Evolutionary conservation across 495 filamentous ascomycete species (phyloP), one percentile per base, ranked within the genome.

Genomic region (Thermochaetoides thermophila): DNA sequence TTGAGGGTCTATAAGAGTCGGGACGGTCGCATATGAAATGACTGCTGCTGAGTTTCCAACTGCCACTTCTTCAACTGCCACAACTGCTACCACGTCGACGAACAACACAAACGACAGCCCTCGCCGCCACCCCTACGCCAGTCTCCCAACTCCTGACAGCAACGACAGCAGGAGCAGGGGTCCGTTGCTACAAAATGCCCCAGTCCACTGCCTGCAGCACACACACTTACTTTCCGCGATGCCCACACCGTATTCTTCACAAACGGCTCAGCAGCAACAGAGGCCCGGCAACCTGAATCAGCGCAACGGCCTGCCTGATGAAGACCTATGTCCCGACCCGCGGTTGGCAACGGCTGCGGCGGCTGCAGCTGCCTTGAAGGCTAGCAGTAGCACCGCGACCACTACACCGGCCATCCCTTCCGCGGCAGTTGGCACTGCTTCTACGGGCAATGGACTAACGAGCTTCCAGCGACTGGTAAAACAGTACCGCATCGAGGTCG

Each of bases 401-500:
- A 17, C 29, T 13, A 35, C 53, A 10, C 4, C 35, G 2, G 7
- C 10, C n/a, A 28, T 24, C 18, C 18, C 27, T 10, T 15, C 11
- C 35, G 22, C 32, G 29, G 37, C 29, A 17, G 8, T 36, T 29
- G n/a, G n/a, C n/a, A n/a, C n/a, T n/a, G n/a, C n/a, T n/a, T n/a
- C n/a, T n/a, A n/a, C n/a, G n/a, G n/a, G n/a, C n/a, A n/a, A n/a
- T n/a, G n/a, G n/a, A n/a, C n/a, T n/a, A n/a, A 19, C 24, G 24
- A 57, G 69, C 44, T 59, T 63, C 31, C 71, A 73, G 48, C 56
- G 61, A 40, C 80, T 74, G 60, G 55, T 76, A 39, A 85, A 82
- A 54, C 63, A 64, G 40, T 83, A 86, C 54, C 68, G 80, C 27
- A 82, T 78, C n/a, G 77, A 84, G 57, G 71, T 84, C 23, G 75